phyloP scores from a whole-genome alignment of 176 grass and related monocot species.

The Carex cristatella region DNA sequence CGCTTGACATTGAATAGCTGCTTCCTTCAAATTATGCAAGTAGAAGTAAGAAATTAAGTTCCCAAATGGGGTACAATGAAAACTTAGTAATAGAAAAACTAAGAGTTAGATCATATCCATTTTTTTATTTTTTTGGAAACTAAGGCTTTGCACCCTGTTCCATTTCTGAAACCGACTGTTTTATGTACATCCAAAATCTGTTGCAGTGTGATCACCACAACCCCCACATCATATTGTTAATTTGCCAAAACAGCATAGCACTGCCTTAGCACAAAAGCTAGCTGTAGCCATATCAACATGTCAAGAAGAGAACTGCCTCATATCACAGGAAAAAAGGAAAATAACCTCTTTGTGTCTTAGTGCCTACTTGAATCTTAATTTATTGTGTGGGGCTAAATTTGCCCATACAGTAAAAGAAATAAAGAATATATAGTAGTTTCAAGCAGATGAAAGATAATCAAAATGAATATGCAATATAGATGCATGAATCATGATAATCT shows the following conservation, averaged over 20 bases:
- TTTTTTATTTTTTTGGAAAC: too few species aligned
- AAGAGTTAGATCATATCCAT: background rate
- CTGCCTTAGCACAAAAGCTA: too few species aligned
- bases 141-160: too few species aligned
- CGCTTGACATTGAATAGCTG: background rate
- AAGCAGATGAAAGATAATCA: background rate
- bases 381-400: background rate
- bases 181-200: too few species aligned
- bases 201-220: too few species aligned
- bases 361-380: background rate
- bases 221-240: too few species aligned
- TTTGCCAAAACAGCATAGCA: too few species aligned
- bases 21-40: slow-evolving; percentile 6
- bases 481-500: background rate
- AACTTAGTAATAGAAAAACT: background rate
- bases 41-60: background rate
- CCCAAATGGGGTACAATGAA: background rate
- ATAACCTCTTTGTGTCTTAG: background rate
- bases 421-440: too few species aligned
- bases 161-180: too few species aligned
- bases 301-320: background rate
- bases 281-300: background rate
- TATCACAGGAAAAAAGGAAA: too few species aligned
- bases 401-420: too few species aligned
- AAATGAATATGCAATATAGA: background rate